Evolutionary conservation across 2,329 filamentous ascomycete genomes (phyloP).

Genomic region (Xylariomycetidae sp.): DNA sequence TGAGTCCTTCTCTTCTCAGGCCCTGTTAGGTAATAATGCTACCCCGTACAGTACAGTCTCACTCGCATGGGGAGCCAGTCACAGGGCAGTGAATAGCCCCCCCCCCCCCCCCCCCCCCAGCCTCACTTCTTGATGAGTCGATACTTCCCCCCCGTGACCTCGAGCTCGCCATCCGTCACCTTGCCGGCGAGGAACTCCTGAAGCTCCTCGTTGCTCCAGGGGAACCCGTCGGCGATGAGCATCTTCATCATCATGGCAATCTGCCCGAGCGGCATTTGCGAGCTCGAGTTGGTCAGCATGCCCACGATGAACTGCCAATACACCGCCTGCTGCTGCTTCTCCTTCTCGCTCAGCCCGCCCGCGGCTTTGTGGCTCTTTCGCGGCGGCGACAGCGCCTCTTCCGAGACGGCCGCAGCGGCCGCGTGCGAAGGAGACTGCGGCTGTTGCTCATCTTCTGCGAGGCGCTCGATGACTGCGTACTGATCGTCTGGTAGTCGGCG

Average conservation of each 20-base stretch:
- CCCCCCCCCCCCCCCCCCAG: background rate
- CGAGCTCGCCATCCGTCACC: conserved; percentile 64
- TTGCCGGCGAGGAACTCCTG: conserved; percentile 73
- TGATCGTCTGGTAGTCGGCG: conserved; percentile 46
- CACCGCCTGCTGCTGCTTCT: conserved; percentile 53
- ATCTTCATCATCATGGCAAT: conserved; percentile 96
- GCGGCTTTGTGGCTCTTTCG: conserved; percentile 47
- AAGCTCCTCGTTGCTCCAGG: conserved; percentile 84
- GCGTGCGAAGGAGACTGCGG: conserved; percentile 16
- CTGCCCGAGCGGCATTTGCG: conserved; percentile 69
- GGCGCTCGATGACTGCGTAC: conserved; percentile 63
- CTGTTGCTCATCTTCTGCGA: conserved; percentile 36
- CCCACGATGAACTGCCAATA: conserved; percentile 91
- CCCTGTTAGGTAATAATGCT: too few species aligned
- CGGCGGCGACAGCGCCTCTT: conserved; percentile 33
- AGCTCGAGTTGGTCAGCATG: conserved; percentile 89
- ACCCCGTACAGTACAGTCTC: too few species aligned
- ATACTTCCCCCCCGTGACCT: conserved; percentile 66
- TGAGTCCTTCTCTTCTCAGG: too few species aligned
- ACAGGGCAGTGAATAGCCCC: too few species aligned
- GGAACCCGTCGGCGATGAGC: conserved; percentile 79
- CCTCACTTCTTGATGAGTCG: conserved; percentile 53
- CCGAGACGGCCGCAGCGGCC: conserved; percentile 12
- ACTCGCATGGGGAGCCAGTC: too few species aligned
- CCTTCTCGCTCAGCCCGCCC: conserved; percentile 54